Base-by-base conservation (phyloP, 1,139 yeast genomes). In the Suhomyces bribrorum region DNA sequence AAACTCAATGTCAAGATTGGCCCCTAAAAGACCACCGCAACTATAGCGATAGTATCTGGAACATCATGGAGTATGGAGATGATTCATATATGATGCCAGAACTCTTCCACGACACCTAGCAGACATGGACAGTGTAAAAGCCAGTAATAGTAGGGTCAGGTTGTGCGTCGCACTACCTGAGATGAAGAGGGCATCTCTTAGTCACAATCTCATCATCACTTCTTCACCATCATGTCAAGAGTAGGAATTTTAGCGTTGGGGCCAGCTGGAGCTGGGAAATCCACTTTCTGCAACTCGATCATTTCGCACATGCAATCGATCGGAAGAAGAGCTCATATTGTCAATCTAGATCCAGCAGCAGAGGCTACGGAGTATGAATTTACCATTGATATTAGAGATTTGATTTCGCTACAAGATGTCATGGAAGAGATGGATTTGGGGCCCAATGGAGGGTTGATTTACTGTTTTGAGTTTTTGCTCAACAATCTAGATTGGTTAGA, bases 331-430 rank as follows among this genome's bases (percentile, higher is more conserved):
- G 97, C 96, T 1, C 97, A 92, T 60, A 80, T 94, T 30, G 97
- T 92, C 17, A 92, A 92, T 57, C 69, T 94, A 35, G 98, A 92
- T 63, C 99, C 99, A 7, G 98, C 98, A 0, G 98, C 98, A 2
- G 96, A 89, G 47, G 88, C 97, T 11, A 80, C 80, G 3, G 90
- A 90, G 54, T 92, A 78, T 59, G 96, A 89, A 56, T 94, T 92
- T 59, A 85, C 96, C 13, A 83, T 92, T 20, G 98, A 92, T 61
- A 90, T 94, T 30, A 73, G 96, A 51, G 96, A 92, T 58, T 73
- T 92, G 53, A 86, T 94, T 34, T 86, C 96, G 1, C 66, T 92
- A 34, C 92, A 89, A 47, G 97, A 92, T 63, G 97, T 90, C n/a
- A 90, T 90, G 95, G 96, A 89, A 49, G 96, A 89, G 59, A 74